phyloP scores from a whole-genome alignment of 73 alveolate species.

The Symbiodinium pilosum region DNA sequence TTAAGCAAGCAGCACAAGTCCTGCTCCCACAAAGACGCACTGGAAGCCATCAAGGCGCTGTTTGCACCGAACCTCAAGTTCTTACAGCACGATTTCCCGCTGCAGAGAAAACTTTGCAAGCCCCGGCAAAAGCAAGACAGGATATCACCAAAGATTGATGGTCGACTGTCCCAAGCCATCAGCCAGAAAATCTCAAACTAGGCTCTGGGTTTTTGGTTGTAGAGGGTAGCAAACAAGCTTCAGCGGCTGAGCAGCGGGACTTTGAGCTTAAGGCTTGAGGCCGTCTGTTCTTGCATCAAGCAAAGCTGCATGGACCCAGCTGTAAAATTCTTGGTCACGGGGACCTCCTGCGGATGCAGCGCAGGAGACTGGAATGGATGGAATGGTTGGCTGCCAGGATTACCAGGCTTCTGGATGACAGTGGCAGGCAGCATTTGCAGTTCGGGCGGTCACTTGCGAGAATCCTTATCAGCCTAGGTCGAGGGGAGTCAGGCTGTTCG shows the following conservation, averaged over 20 bases:
- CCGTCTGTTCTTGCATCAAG: too few relatives aligned
- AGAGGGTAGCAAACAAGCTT: neutral
- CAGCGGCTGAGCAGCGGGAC: neutral
- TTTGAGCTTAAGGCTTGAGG: too few relatives aligned
- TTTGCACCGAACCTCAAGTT: neutral
- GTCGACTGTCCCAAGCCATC: neutral
- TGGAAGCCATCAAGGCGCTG: neutral
- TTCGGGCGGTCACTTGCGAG: too few relatives aligned
- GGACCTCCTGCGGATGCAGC: neutral
- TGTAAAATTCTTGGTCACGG: neutral
- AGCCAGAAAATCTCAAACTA: neutral
- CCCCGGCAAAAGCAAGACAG: too few relatives aligned
- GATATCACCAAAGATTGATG: too few relatives aligned
- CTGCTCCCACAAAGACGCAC: neutral
- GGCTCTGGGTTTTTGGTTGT: neutral
- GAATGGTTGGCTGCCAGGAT: too few relatives aligned
- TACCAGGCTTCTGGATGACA: too few relatives aligned
- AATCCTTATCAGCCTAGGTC: neutral
- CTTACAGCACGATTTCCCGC: too few relatives aligned
- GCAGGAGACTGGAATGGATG: too few relatives aligned
- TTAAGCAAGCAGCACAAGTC: too few relatives aligned
- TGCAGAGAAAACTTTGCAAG: too few relatives aligned
- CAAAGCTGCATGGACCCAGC: neutral
- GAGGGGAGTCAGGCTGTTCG: neutral
- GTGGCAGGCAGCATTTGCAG: too few relatives aligned